These are phyloP conservation scores for Penicillium riverlandense DNA, from an alignment of 495 filamentous ascomycete genomes.

Conservation along the genomic window DNA sequence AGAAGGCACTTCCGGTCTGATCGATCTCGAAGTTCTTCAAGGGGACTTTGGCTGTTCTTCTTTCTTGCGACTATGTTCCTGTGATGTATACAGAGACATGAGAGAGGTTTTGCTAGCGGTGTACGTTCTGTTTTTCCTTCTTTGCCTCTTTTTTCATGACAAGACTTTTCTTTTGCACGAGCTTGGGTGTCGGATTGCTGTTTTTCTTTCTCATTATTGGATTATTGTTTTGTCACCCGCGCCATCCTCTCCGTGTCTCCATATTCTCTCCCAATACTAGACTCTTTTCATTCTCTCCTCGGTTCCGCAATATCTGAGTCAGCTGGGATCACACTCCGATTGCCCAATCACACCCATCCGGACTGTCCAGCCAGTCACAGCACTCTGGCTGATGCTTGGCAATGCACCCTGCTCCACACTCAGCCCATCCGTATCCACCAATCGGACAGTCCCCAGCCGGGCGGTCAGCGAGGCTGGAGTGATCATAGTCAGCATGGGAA, in stretches of 20 bases:
- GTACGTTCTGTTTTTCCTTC: constrained; percentile 10
- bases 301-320: too few species aligned
- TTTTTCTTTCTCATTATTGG: constrained; percentile 13
- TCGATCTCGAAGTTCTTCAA: too few species aligned
- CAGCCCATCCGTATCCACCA: too few species aligned
- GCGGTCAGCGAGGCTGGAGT: too few species aligned
- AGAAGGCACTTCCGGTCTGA: too few species aligned
- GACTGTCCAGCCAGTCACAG: too few species aligned
- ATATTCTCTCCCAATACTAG: constrained; percentile 21
- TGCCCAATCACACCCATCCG: too few species aligned
- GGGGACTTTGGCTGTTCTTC: not conserved
- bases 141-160: constrained; percentile 13
- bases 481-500: too few species aligned
- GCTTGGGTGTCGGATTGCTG: constrained; percentile 23
- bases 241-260: constrained; percentile 11
- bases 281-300: constrained; percentile 6
- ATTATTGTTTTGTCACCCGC: constrained; percentile 10
- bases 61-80: constrained; percentile 8
- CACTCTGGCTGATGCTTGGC: too few species aligned
- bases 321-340: too few species aligned
- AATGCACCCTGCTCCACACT: too few species aligned
- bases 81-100: constrained; percentile 13
- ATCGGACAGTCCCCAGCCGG: too few species aligned
- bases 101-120: constrained; percentile 14
- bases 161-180: constrained; percentile 23